Base-by-base conservation (phyloP, 148 eudicot genomes). In the Rhododendron simsii region DNA sequence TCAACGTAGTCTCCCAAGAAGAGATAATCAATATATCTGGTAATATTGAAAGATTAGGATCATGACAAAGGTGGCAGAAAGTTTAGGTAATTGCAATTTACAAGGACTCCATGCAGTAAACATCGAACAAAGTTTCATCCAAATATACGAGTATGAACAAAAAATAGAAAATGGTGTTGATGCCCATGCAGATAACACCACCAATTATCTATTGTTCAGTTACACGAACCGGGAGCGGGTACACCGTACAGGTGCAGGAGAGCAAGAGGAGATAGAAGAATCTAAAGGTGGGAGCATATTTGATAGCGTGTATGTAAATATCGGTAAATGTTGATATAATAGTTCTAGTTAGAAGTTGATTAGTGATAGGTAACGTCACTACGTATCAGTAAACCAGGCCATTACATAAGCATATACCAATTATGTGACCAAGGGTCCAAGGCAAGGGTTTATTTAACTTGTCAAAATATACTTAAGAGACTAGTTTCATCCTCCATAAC, bases 1-100 rank as follows among this genome's bases (percentile, higher is more conserved):
- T 95, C 98, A 85, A 97, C 99, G 87, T 97, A 97, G 88, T 97
- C 99, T 84, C 98, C 99, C 86, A 97, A 86, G 90, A 97, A 97
- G 85, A 97, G 98, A 90, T 97, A 97, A 89, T 97, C 99, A 61
- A 95, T 95, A 89, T 97, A 95, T 45, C 99, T 97, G 95, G 81
- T 76, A 87, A 63, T 78, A 71, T 80, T 48, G 57, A 41, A 61
- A 73, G 86, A 89, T 88, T 63, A 88, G 89, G 84, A 88, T 51
- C 87, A 89, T 13, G 61, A 55, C 15, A 55, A 59, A 33, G 69
- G 73, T 61, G 74, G 53, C 75, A 61, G 35, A 82, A 81, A 37
- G 8, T 57, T 39, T 67, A 8, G 30, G 69, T 57, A 44, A 57
- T 33, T 57, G 45, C 83, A n/a, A 26, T 57, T 57, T 81, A 16